These are phyloP conservation scores for Cochlearia excelsa DNA, from an alignment of 345 rosid genomes.

Conservation along the genomic window DNA sequence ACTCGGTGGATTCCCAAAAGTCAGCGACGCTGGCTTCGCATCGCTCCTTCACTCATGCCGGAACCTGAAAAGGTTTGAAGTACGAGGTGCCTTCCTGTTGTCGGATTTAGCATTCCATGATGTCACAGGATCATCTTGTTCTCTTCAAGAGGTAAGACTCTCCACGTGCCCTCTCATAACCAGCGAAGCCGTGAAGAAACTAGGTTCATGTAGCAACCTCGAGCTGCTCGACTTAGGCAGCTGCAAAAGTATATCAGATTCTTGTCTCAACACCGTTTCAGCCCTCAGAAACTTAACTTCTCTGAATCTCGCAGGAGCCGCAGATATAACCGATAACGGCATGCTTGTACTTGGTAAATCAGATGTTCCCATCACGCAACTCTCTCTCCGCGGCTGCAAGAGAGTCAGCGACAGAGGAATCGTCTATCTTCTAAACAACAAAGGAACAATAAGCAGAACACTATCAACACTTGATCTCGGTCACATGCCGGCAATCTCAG, in stretches of 20 bases:
- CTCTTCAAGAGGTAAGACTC: constrained; percentile 57
- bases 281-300: constrained; percentile 45
- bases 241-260: constrained; percentile 63
- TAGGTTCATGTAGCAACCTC: constrained; percentile 45
- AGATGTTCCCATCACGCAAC: constrained; percentile 43
- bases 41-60: constrained; percentile 57
- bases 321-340: constrained; percentile 62
- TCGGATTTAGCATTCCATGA: constrained; percentile 72
- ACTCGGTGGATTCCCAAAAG: constrained; percentile 57
- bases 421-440: constrained; percentile 40
- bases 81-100: constrained; percentile 48
- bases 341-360: constrained; percentile 47
- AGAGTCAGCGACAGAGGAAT: constrained; percentile 68
- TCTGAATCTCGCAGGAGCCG: constrained; percentile 60
- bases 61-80: constrained; percentile 55
- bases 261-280: constrained; percentile 47
- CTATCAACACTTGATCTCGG: constrained; percentile 58
- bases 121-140: constrained; percentile 43
- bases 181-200: constrained; percentile 65
- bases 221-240: constrained; percentile 62
- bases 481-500: constrained; percentile 61
- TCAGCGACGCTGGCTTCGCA: constrained; percentile 74
- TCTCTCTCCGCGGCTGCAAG: constrained; percentile 65
- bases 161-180: constrained; percentile 56
- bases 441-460: constrained; percentile 47